phyloP scores from a whole-genome alignment of 192 early-diverging fungal genomes.

The Rhizoclosmatium sp. region DNA sequence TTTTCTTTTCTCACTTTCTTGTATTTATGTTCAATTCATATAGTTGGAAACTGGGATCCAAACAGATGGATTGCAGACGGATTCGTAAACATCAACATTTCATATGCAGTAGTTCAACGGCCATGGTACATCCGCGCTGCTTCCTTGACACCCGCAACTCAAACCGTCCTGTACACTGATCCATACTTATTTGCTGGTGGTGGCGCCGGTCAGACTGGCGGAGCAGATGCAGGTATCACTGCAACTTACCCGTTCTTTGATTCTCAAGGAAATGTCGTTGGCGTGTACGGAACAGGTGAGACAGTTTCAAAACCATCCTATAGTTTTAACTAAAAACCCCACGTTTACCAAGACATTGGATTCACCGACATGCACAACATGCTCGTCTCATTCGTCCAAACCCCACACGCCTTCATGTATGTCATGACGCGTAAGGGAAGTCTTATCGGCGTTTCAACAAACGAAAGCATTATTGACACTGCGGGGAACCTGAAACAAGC shows the following conservation, averaged over 20 bases:
- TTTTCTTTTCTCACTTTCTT: too few species aligned
- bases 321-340: too few species aligned
- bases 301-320: not conserved
- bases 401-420: not conserved
- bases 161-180: not conserved
- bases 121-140: constrained; percentile 3
- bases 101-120: not conserved
- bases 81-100: not conserved
- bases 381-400: not conserved
- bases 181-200: constrained; percentile 5
- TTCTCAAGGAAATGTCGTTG: not conserved
- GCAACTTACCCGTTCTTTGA: constrained; percentile 17
- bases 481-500: not conserved
- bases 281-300: not conserved
- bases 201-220: not conserved
- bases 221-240: constrained; percentile 14
- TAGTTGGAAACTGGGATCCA: constrained; percentile 9
- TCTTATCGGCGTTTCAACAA: not conserved
- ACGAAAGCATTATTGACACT: not conserved
- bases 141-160: not conserved
- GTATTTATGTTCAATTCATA: too few species aligned
- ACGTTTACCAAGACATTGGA: not conserved
- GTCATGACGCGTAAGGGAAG: not conserved
- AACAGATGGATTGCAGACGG: not conserved
- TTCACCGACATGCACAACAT: not conserved